Evolutionary conservation across 306 rosid species (phyloP).

Genomic region (Alnus glutinosa): DNA sequence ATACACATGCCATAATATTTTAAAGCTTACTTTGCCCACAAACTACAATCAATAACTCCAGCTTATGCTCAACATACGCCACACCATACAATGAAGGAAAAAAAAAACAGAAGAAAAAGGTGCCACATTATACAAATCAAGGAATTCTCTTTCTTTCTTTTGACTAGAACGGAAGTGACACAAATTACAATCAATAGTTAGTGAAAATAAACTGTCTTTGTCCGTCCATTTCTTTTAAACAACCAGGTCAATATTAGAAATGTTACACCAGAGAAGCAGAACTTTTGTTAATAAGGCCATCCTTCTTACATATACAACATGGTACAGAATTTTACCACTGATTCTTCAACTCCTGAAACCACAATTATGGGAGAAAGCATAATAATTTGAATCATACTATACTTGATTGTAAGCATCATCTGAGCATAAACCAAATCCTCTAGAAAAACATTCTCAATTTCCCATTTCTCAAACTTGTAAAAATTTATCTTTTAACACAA

Average conservation of each 20-base stretch:
- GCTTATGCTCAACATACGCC: background rate
- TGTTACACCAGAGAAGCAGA: background rate
- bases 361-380: background rate
- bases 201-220: background rate
- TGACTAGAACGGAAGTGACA: background rate
- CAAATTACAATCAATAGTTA: background rate
- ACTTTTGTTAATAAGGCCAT: background rate
- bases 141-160: background rate
- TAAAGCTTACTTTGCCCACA: background rate
- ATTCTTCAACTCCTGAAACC: background rate
- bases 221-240: background rate
- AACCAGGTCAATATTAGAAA: no score
- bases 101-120: background rate
- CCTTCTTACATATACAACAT: background rate
- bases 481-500: background rate
- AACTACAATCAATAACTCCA: background rate
- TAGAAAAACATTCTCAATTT: background rate
- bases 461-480: conserved; percentile 11
- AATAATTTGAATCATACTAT: background rate
- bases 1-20: background rate
- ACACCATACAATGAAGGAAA: background rate
- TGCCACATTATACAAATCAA: background rate
- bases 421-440: background rate
- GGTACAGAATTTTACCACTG: background rate
- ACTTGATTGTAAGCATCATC: background rate